Conservation (phyloP, 345 rosid genomes). For the Eucalyptus sp. region DNA sequence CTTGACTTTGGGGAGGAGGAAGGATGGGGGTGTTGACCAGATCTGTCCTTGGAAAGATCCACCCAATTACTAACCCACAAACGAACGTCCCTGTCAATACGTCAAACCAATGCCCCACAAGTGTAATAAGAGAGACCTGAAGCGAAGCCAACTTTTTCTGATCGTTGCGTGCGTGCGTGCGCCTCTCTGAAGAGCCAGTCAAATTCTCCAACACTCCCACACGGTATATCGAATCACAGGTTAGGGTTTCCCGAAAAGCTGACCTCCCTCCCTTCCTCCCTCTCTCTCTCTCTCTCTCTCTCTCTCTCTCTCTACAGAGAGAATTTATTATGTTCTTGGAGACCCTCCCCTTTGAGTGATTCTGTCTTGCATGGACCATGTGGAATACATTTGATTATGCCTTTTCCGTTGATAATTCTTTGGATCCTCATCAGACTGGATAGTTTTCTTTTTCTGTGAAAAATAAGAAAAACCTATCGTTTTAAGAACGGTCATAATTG, state of each 20-base stretch:
- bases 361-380: not conserved
- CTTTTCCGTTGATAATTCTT: not conserved
- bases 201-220: not conserved
- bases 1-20: not conserved
- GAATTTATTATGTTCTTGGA: not conserved
- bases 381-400: not conserved
- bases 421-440: not conserved
- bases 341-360: not conserved
- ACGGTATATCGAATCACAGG: not conserved
- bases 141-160: not conserved
- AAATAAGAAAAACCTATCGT: not conserved
- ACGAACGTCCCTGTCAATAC: not conserved
- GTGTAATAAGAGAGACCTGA: not conserved
- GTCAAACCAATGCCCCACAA: not conserved
- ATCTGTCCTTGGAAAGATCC: constrained; percentile 26
- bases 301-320: not conserved
- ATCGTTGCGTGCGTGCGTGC: not conserved
- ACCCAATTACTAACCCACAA: constrained; percentile 7
- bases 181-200: not conserved
- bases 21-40: constrained; percentile 8
- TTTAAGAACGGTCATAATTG: not conserved
- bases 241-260: not conserved
- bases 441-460: not conserved
- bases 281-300: not conserved
- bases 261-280: not conserved